Conservation (phyloP, 768 basidiomycete genomes). For the Sporobolomyces roseus region DNA sequence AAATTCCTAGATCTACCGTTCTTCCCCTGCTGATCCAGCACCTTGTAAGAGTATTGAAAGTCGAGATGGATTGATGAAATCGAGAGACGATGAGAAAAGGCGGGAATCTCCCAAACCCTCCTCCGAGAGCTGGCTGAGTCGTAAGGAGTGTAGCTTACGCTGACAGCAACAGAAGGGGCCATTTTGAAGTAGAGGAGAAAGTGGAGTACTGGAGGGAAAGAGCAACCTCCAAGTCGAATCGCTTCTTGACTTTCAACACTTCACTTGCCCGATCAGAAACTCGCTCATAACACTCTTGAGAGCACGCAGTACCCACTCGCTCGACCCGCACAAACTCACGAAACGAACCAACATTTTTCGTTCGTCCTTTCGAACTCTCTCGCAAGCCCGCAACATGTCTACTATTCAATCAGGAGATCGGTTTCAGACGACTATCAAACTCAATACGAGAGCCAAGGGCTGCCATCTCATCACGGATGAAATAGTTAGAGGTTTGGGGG, state of each 20-base stretch:
- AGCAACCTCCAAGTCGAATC: neutral
- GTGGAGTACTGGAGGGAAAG: neutral
- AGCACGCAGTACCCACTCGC: too few relatives aligned
- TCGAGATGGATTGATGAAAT: too few relatives aligned
- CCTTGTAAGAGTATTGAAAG: too few relatives aligned
- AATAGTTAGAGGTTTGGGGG: constrained; percentile 62
- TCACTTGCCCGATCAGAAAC: neutral
- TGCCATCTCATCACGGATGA: constrained; percentile 83
- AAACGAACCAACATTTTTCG: too few relatives aligned
- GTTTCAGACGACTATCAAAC: constrained; percentile 27
- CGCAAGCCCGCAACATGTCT: too few relatives aligned
- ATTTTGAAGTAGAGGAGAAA: neutral
- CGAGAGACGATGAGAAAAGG: too few relatives aligned
- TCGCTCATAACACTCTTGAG: too few relatives aligned
- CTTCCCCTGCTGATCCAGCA: too few relatives aligned
- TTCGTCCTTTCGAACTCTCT: too few relatives aligned
- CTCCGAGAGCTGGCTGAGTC: neutral
- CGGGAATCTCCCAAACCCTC: too few relatives aligned
- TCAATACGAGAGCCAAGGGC: constrained; percentile 24
- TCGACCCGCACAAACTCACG: too few relatives aligned
- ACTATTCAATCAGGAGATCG: constrained; percentile 2
- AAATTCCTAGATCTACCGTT: too few relatives aligned
- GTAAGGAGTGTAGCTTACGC: neutral
- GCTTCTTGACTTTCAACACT: neutral
- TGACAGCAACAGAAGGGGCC: constrained; percentile 17